Conservation (phyloP, 495 filamentous ascomycete species). For the Evernia prunastri region DNA sequence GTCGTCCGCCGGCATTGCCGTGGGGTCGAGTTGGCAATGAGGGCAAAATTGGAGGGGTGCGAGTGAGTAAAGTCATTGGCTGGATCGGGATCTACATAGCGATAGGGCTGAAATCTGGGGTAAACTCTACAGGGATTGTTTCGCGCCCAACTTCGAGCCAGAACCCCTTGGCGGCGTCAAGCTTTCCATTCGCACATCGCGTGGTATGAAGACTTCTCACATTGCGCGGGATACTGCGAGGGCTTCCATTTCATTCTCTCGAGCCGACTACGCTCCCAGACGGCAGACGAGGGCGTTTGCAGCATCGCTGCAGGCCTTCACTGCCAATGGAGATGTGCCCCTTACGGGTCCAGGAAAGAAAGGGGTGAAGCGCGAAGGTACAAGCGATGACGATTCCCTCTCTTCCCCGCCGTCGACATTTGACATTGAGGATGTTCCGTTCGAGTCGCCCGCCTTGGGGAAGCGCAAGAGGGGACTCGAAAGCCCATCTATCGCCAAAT, state of each 20-base stretch:
- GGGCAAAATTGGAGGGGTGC: too few species aligned
- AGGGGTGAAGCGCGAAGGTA: constrained; percentile 26
- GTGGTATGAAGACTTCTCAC: constrained; percentile 60
- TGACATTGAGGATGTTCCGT: constrained; percentile 63
- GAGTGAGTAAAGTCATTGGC: neutral
- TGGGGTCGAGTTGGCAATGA: too few species aligned
- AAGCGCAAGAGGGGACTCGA: constrained; percentile 45
- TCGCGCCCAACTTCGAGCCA: neutral
- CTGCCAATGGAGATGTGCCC: constrained; percentile 15
- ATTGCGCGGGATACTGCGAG: constrained; percentile 53
- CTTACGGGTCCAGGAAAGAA: constrained; percentile 23
- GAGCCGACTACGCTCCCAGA: constrained; percentile 31
- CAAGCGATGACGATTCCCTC: constrained; percentile 32
- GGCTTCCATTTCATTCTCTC: constrained; percentile 41
- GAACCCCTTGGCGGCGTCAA: neutral
- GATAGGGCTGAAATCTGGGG: constrained; percentile 17
- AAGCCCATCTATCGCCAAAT: constrained; percentile 22
- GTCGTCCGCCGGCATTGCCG: constrained; percentile 55
- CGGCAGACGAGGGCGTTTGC: constrained; percentile 37
- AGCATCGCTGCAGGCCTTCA: constrained; percentile 21
- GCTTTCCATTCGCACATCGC: constrained; percentile 29
- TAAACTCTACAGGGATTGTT: neutral
- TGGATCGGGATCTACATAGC: constrained; percentile 6
- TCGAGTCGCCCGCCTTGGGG: constrained; percentile 33
- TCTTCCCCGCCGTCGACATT: constrained; percentile 37